These are phyloP conservation scores for Magnolia changhungtana DNA, from an alignment of 164 flowering plant species.

Conservation along the genomic window DNA sequence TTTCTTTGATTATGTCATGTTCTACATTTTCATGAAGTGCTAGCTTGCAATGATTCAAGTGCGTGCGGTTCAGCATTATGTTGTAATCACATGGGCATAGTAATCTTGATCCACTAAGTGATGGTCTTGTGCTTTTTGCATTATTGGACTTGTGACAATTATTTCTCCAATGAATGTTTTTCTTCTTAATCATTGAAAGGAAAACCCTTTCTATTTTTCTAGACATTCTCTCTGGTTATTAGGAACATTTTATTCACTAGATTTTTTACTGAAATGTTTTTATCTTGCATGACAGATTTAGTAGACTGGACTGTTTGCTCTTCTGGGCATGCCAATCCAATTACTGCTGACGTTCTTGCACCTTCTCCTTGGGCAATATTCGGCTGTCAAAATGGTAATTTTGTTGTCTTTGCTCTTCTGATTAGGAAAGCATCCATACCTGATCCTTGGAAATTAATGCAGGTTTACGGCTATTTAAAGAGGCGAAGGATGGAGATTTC, in stretches of 20 bases:
- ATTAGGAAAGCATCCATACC: constrained; percentile 8
- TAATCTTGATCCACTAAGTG: background rate
- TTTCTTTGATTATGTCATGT: background rate
- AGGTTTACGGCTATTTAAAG: constrained; percentile 88
- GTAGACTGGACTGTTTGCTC: constrained; percentile 63
- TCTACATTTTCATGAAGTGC: background rate
- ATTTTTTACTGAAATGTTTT: background rate
- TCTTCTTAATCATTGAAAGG: background rate
- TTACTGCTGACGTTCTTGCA: constrained; percentile 74
- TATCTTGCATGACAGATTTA: constrained; percentile 2
- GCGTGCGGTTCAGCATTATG: background rate
- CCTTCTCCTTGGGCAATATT: constrained; percentile 92
- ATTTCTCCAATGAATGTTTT: background rate
- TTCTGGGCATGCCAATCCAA: constrained; percentile 41
- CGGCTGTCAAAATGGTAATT: constrained; percentile 87
- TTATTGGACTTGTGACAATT: background rate
- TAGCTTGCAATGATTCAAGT: background rate
- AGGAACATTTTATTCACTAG: background rate
- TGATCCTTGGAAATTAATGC: constrained; percentile 12
- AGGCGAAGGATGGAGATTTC: constrained; percentile 69
- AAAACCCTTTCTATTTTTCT: background rate
- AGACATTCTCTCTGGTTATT: background rate
- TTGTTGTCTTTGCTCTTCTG: background rate
- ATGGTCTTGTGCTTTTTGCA: background rate
- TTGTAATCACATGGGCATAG: background rate